phyloP scores from a whole-genome alignment of 1,139 yeast species.

The Lodderomyces elongisporus region DNA sequence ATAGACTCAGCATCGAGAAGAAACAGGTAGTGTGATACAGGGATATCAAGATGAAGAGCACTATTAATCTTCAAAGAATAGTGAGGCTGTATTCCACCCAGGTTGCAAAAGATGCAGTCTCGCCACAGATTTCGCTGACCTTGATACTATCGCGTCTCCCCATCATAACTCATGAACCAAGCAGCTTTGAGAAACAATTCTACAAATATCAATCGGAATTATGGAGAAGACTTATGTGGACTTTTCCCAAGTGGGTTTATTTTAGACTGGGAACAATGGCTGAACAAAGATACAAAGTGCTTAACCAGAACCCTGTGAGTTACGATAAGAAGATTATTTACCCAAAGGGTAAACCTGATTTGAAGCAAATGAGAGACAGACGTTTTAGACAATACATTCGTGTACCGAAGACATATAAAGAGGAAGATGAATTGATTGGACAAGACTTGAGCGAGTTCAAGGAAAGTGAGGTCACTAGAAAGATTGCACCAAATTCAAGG shows the following conservation, averaged over 20 bases:
- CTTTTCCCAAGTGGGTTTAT: slow-evolving; percentile 91
- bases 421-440: slow-evolving; percentile 35
- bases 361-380: slow-evolving; percentile 85
- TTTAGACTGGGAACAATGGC: slow-evolving; percentile 87
- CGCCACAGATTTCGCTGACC: slow-evolving; percentile 29
- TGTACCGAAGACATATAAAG: slow-evolving; percentile 56
- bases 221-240: slow-evolving; percentile 93
- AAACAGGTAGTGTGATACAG: too few relatives aligned
- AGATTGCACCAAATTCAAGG: slow-evolving; percentile 68
- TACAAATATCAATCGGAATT: slow-evolving; percentile 81
- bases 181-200: slow-evolving; percentile 69
- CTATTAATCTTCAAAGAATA: background rate
- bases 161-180: slow-evolving; percentile 70
- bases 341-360: slow-evolving; percentile 80
- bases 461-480: slow-evolving; percentile 51
- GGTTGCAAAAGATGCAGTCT: slow-evolving; percentile 1
- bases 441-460: slow-evolving; percentile 5
- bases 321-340: slow-evolving; percentile 72
- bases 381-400: slow-evolving; percentile 70
- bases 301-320: slow-evolving; percentile 71
- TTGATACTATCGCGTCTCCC: slow-evolving; percentile 78
- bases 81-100: background rate
- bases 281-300: slow-evolving; percentile 72
- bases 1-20: too few relatives aligned
- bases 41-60: too few relatives aligned